Evolutionary conservation across 768 basidiomycete species (phyloP).

Genomic region (Phylloporus arenicola): DNA sequence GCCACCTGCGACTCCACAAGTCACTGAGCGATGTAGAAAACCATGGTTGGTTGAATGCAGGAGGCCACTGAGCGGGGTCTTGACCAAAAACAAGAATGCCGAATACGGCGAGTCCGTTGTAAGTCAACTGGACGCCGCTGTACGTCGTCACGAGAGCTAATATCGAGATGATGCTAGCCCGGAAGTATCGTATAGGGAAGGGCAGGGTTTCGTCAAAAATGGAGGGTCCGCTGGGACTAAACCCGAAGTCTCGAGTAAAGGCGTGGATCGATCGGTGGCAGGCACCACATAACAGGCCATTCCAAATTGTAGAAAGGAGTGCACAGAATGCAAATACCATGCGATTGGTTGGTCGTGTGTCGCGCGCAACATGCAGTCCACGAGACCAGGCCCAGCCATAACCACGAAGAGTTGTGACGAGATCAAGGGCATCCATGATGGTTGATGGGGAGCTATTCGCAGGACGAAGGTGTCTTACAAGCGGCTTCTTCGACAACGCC

Average conservation of each 20-base stretch:
- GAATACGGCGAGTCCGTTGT: not conserved
- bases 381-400: not conserved
- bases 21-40: not conserved
- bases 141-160: not conserved
- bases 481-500: not conserved
- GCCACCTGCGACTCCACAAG: not conserved
- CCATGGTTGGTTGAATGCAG: not conserved
- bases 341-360: not conserved
- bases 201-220: not conserved
- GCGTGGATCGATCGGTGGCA: constrained; percentile 36
- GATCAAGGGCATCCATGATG: not conserved
- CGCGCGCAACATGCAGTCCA: constrained; percentile 13
- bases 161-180: not conserved
- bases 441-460: not conserved
- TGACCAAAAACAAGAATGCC: not conserved
- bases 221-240: not conserved
- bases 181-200: not conserved
- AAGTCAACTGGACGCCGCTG: not conserved
- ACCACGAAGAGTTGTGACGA: not conserved
- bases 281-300: constrained; percentile 36
- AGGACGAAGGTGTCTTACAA: not conserved
- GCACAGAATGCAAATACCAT: constrained; percentile 16
- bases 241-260: not conserved
- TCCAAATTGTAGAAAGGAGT: constrained; percentile 26
- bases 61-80: not conserved